Base-by-base conservation (phyloP, 2,329 filamentous ascomycete species). In the Xylaria sp. region DNA sequence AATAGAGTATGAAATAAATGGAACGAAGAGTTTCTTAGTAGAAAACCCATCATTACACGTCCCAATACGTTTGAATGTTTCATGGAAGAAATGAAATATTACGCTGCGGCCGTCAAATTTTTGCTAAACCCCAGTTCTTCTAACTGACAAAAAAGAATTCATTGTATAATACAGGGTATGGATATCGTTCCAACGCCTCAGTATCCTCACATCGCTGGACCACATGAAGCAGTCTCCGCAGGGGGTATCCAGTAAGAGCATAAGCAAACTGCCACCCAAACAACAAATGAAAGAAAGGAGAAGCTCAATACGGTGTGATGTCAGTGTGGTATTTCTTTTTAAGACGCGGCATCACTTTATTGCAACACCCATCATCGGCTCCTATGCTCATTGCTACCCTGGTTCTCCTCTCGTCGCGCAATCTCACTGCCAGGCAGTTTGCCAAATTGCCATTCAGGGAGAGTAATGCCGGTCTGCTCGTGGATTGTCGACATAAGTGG, bases 401-500 rank as follows among this genome's bases (percentile, higher is more conserved):
- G 31, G 28, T 25, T 50, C 0, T 41, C 34, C 3, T 75, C 72
- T 37, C 61, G 70, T 39, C 67, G 64, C 1, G 70, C 66, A 12
- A 73, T 69, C 23, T 76, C 74, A 60, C 69, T 76, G 52, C 51
- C 62, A 0, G 81, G 80, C 48, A 86, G 73, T 50, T 81, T 83
- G 0, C 88, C 88, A 77, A 90, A 90, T 78, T 90, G 88, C 94
- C 94, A 97, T 75, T 88, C 88, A 0, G 94, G 94, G 7, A 94
- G 89, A 0, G 87, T 86, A 76, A 97, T 94, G 0, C 93, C 93
- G 0, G 93, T 97, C 84, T 97, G 94, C 69, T 97, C 93, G 74
- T 96, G 91, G 76, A 97, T 95, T 0, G 94, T 97, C 10, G 87
- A 90, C 82, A 97, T 90, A 23, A 97, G 85, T 5, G 94, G 94